phyloP scores from a whole-genome alignment of 2,329 filamentous ascomycete species.

The Penicillium psychrosexuale region DNA sequence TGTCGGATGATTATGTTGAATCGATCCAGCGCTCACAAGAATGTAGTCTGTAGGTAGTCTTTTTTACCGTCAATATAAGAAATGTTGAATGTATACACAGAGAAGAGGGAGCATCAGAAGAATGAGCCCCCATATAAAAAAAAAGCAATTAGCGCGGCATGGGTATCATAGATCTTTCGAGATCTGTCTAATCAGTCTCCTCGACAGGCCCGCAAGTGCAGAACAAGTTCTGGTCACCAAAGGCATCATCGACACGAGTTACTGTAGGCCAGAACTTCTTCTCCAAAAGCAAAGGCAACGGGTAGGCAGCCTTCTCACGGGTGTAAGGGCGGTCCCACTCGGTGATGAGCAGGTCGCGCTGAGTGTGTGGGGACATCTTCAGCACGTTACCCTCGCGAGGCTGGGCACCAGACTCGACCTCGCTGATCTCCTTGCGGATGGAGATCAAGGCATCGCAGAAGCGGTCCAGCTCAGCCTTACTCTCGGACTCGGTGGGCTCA shows the following conservation, averaged over 20 bases:
- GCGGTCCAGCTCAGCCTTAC: slow-evolving; percentile 85
- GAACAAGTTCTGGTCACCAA: slow-evolving; percentile 88
- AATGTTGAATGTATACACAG: slow-evolving; percentile 35
- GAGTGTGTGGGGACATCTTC: slow-evolving; percentile 83
- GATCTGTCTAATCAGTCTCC: slow-evolving; percentile 38
- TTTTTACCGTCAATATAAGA: slow-evolving; percentile 5
- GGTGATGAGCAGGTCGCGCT: slow-evolving; percentile 70
- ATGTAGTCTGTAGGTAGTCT: background rate
- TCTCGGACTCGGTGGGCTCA: slow-evolving; percentile 92
- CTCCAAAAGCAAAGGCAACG: slow-evolving; percentile 74
- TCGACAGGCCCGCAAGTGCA: slow-evolving; percentile 89
- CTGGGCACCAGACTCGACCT: slow-evolving; percentile 74
- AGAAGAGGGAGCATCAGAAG: slow-evolving; percentile 9
- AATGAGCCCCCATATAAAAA: slow-evolving; percentile 8
- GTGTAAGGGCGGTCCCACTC: slow-evolving; percentile 83
- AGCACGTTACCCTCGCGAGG: slow-evolving; percentile 77
- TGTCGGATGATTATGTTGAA: slow-evolving; percentile 11
- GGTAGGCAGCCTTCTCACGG: slow-evolving; percentile 81
- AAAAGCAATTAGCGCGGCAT: slow-evolving; percentile 21
- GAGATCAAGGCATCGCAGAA: slow-evolving; percentile 87
- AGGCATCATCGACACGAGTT: slow-evolving; percentile 83
- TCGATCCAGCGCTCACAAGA: background rate
- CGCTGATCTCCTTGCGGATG: slow-evolving; percentile 80
- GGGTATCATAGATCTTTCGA: slow-evolving; percentile 35
- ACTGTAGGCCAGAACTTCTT: slow-evolving; percentile 98